Evolutionary conservation across 2,329 filamentous ascomycete genomes (phyloP).

Genomic region (Colletotrichum caudatum): DNA sequence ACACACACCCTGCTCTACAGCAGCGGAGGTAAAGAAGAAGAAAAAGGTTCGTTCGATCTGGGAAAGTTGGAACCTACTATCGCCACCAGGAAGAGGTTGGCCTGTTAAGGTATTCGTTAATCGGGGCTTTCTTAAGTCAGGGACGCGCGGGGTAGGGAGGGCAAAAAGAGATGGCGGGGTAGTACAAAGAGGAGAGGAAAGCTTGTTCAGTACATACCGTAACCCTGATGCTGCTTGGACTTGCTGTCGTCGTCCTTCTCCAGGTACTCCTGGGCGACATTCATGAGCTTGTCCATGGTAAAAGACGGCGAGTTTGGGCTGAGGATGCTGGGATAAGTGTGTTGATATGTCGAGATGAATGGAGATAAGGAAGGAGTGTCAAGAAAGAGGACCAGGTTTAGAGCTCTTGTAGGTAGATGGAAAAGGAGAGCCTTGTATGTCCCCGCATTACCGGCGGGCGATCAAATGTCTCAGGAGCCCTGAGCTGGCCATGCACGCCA

Average conservation of each 20-base stretch:
- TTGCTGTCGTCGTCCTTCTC: constrained; percentile 47
- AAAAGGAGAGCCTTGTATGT: constrained; percentile 26
- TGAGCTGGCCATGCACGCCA: constrained; percentile 36
- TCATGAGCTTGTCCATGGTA: constrained; percentile 55
- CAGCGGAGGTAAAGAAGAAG: not conserved
- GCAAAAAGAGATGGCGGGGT: constrained; percentile 35
- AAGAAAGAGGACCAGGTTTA: constrained; percentile 2
- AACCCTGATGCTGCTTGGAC: constrained; percentile 43
- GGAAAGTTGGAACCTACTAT: constrained; percentile 46
- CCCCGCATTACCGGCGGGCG: constrained; percentile 32
- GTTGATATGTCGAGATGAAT: not conserved
- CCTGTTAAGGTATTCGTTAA: constrained; percentile 23
- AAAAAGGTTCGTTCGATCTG: not conserved
- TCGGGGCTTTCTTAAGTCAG: constrained; percentile 16
- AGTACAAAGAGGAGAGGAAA: constrained; percentile 5
- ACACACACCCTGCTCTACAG: not conserved
- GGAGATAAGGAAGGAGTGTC: not conserved
- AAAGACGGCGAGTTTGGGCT: not conserved
- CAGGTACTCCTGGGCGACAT: constrained; percentile 50
- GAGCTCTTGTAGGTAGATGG: constrained; percentile 24
- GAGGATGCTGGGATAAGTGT: not conserved
- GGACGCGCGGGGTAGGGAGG: constrained; percentile 25
- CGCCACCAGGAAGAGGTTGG: constrained; percentile 43
- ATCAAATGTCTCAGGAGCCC: constrained; percentile 34
- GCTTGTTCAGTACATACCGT: constrained; percentile 22